These are phyloP conservation scores for Fusarium sp. DNA, from an alignment of 2,329 filamentous ascomycete genomes.

Conservation along the genomic window DNA sequence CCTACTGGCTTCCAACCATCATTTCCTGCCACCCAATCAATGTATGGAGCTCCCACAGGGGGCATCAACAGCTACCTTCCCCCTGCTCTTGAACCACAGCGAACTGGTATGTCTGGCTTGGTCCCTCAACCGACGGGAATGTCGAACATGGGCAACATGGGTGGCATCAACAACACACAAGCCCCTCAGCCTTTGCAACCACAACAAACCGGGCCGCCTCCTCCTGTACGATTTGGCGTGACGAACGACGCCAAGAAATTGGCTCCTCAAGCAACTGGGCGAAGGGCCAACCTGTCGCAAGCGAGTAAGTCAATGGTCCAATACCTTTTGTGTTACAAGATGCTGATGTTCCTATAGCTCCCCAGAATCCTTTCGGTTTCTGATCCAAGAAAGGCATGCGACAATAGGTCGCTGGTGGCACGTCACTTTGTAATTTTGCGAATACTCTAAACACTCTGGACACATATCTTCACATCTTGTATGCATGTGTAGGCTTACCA, in stretches of 20 bases:
- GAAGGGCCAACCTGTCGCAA: slow-evolving; percentile 89
- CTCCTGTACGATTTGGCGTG: slow-evolving; percentile 89
- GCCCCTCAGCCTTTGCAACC: slow-evolving; percentile 59
- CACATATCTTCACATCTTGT: slow-evolving; percentile 41
- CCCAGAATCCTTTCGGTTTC: slow-evolving; percentile 66
- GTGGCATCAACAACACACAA: slow-evolving; percentile 59
- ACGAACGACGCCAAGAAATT: slow-evolving; percentile 78
- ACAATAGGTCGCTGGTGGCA: slow-evolving; percentile 9
- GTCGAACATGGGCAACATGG: slow-evolving; percentile 50
- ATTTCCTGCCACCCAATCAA: slow-evolving; percentile 60
- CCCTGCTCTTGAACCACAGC: slow-evolving; percentile 69
- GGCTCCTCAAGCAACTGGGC: slow-evolving; percentile 85
- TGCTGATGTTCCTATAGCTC: slow-evolving; percentile 53
- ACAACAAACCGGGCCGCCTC: slow-evolving; percentile 73
- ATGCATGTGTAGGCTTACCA: slow-evolving; percentile 39
- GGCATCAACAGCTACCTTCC: slow-evolving; percentile 69
- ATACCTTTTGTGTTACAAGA: not conserved
- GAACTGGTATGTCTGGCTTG: slow-evolving; percentile 62
- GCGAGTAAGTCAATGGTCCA: slow-evolving; percentile 81
- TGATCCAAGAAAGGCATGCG: slow-evolving; percentile 38
- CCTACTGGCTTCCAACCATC: slow-evolving; percentile 69
- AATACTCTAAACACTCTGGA: slow-evolving; percentile 36
- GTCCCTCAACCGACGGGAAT: slow-evolving; percentile 60
- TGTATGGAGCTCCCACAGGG: slow-evolving; percentile 56
- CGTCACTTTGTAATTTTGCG: slow-evolving; percentile 17